Base-by-base conservation (phyloP, 192 early-diverging fungal genomes). In the Cladochytrium replicatum region DNA sequence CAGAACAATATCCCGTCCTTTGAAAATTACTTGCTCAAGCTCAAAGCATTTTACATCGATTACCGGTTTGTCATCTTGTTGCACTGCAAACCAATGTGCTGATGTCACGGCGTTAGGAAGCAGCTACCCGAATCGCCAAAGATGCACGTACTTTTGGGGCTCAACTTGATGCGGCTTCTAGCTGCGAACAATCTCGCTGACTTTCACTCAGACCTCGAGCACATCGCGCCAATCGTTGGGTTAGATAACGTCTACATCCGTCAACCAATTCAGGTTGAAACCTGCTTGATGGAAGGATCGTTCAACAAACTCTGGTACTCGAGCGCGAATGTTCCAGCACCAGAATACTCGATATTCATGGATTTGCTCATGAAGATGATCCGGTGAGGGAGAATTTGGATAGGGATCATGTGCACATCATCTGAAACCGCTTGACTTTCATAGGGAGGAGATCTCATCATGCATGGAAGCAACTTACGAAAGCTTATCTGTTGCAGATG, bases 281-380 rank as follows among this genome's bases (percentile, higher is more conserved):
- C 86, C 67, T 84, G 78, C 32, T 63, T 91, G 52, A 91, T 89
- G 87, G 88, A 89, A 55, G 87, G 88, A 29, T 88, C 83, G 57
- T 91, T 88, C 62, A 89, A 88, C 55, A 81, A 84, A 52, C 84
- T 91, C 44, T 89, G 87, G 87, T 81, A 82, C 60, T 78, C 83
- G 56, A 68, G 88, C 64, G 60, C 72, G n/a, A 75, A 84, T 42
- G 83, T 89, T 23, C 79, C 82, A 8, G 84, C 82, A 19, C 66
- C 77, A 44, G 84, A 89, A 57, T 91, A 84, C 57, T 57, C 82
- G 48, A 81, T 89, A 48, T 89, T 89, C 55, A 81, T 85, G 58
- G 84, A 89, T 52, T 84, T 89, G 46, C 64, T 91, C 45, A 86
- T 90, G 66, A 59, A 63, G 38, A 89, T 85, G 4, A 88, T 89